These are phyloP conservation scores for Debaryomyces robertsiae DNA, from an alignment of 1,139 yeast species.

Conservation along the genomic window DNA sequence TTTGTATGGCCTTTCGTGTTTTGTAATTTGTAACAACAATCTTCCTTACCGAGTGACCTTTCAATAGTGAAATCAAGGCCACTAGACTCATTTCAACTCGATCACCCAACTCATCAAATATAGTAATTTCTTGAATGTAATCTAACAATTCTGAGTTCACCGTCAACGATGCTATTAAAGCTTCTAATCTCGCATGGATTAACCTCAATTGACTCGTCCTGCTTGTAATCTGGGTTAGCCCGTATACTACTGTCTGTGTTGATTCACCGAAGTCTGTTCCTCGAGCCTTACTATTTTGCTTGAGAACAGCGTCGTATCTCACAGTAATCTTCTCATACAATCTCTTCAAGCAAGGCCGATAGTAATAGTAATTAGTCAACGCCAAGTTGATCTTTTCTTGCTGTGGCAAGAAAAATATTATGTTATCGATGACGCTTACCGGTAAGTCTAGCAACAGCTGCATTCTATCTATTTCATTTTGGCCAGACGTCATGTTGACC, in stretches of 20 bases:
- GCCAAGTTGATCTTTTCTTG: constrained; percentile 38
- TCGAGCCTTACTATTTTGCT: constrained; percentile 13
- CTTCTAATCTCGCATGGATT: constrained; percentile 33
- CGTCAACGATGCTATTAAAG: constrained; percentile 28
- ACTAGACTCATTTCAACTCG: neutral
- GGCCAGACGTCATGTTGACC: neutral
- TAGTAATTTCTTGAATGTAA: constrained; percentile 26
- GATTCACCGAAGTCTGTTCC: constrained; percentile 12
- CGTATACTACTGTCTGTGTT: constrained; percentile 13
- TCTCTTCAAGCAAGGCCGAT: constrained; percentile 35
- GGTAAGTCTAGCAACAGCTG: constrained; percentile 20
- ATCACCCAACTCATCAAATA: constrained; percentile 20
- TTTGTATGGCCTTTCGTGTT: constrained; percentile 15
- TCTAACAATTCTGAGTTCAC: constrained; percentile 30
- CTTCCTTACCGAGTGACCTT: constrained; percentile 12
- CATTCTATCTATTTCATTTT: neutral
- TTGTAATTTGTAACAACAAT: constrained; percentile 20
- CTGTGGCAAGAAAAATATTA: constrained; percentile 36
- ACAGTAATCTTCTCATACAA: constrained; percentile 34
- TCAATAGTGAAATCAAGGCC: constrained; percentile 7
- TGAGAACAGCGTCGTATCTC: constrained; percentile 26
- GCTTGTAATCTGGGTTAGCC: constrained; percentile 16
- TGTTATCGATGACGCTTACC: constrained; percentile 16
- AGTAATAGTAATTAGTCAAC: constrained; percentile 38
- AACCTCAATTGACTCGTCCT: constrained; percentile 23